Evolutionary conservation across 371 early-diverging fungal genomes (phyloP).

Genomic region (Apophysomyces elegans): DNA sequence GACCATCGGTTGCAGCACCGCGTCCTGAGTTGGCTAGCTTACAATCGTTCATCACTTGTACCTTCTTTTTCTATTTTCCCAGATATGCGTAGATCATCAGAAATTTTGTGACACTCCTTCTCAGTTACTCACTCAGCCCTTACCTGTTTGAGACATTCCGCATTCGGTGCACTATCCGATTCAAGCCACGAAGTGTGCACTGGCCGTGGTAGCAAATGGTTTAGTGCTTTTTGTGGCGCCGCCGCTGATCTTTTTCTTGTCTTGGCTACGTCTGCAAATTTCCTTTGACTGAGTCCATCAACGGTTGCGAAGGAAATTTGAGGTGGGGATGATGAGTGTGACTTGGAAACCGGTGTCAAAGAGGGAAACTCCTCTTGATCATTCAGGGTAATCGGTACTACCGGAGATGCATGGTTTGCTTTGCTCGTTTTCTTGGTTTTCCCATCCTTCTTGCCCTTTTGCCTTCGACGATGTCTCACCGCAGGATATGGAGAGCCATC

Average conservation of each 20-base stretch:
- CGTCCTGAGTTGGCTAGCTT: conserved; percentile 60
- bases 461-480: conserved; percentile 9
- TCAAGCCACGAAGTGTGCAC: conserved; percentile 60
- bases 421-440: conserved; percentile 4
- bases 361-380: conserved; percentile 45
- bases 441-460: background rate
- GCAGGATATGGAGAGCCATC: conserved; percentile 39
- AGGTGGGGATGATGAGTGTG: background rate
- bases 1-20: conserved; percentile 47
- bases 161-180: conserved; percentile 50
- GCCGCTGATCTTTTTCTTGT: conserved; percentile 22
- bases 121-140: background rate
- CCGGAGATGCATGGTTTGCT: background rate
- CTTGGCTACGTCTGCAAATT: conserved; percentile 45
- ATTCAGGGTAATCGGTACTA: background rate
- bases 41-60: conserved; percentile 57
- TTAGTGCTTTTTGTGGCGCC: conserved; percentile 22
- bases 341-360: conserved; percentile 28
- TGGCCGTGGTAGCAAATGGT: conserved; percentile 28
- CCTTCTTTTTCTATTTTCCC: background rate
- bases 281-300: background rate
- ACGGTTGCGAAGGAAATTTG: conserved; percentile 2
- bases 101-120: too few species aligned
- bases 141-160: conserved; percentile 52
- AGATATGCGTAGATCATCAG: background rate